A percentile compares a stretch with the other conserved stretches of the same genome.
phyloP scores from a whole-genome alignment of 1,284 basidiomycete species.

The Ganoderma sp. region DNA sequence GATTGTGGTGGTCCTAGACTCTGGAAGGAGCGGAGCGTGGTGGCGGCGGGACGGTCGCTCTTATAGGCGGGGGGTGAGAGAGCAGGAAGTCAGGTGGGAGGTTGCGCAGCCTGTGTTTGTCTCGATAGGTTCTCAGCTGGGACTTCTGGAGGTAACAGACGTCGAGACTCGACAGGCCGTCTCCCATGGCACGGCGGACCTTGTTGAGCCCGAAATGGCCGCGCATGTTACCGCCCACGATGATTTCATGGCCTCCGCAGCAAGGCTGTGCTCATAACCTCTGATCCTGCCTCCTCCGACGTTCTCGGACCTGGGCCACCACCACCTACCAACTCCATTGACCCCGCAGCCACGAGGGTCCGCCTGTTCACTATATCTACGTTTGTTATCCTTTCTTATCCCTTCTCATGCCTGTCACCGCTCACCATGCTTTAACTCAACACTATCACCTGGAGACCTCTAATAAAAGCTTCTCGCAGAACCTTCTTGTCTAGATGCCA shows the following conservation, averaged over 20 bases:
- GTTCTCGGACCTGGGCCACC: neutral
- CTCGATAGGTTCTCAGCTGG: neutral
- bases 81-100: conserved; percentile 21
- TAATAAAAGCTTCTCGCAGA: neutral
- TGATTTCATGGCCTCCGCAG: neutral
- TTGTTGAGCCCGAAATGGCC: neutral
- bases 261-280: neutral
- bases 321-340: neutral
- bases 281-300: neutral
- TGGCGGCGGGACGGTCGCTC: neutral
- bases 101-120: conserved; percentile 23
- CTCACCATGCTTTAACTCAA: neutral
- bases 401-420: neutral
- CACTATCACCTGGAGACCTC: neutral
- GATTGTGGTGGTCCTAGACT: neutral
- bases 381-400: neutral
- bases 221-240: neutral
- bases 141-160: neutral
- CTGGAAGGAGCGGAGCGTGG: neutral
- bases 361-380: neutral
- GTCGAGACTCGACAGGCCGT: neutral
- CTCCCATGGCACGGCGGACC: conserved; percentile 5
- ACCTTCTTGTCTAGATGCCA: neutral
- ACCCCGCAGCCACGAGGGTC: neutral
- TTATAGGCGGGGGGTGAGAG: conserved; percentile 28